These are phyloP conservation scores for Alternaria solani DNA, from an alignment of 2,329 filamentous ascomycete genomes.

Conservation along the genomic window DNA sequence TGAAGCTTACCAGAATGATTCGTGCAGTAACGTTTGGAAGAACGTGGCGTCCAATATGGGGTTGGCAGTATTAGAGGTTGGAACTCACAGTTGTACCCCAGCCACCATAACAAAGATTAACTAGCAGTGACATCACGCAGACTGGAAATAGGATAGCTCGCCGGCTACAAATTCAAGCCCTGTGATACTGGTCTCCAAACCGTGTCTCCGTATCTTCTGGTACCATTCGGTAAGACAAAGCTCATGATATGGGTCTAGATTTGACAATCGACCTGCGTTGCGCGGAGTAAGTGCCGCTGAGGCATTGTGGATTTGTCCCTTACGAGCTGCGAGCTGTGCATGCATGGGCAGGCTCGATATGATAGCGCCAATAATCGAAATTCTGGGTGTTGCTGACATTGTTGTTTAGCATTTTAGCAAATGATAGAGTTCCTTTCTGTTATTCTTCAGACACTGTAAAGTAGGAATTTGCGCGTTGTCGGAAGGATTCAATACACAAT, in stretches of 20 bases:
- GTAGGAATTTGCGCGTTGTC: not conserved
- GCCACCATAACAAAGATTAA: slow-evolving; percentile 7
- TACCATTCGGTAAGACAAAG: not conserved
- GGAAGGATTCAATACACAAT: not conserved
- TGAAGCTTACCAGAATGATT: slow-evolving; percentile 25
- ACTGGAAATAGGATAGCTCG: not conserved
- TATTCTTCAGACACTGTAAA: not conserved
- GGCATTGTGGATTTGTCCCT: not conserved
- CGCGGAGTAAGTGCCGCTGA: not conserved
- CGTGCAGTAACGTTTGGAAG: slow-evolving; percentile 23
- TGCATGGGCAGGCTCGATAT: not conserved
- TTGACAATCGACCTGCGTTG: not conserved
- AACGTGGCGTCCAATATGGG: slow-evolving; percentile 13
- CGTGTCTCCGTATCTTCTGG: not conserved
- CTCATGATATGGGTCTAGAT: not conserved
- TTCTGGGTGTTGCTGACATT: not conserved
- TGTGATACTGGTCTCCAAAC: not conserved
- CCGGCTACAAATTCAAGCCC: not conserved
- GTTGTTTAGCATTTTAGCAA: not conserved
- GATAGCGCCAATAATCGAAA: not conserved
- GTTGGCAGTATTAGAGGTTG: slow-evolving; percentile 3
- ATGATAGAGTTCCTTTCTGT: not conserved
- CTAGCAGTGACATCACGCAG: slow-evolving; percentile 1
- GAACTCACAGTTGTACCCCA: slow-evolving; percentile 12
- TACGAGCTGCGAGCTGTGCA: not conserved